Base-by-base conservation (phyloP, 139 green algal species). In the Ettlia oleoabundans region DNA sequence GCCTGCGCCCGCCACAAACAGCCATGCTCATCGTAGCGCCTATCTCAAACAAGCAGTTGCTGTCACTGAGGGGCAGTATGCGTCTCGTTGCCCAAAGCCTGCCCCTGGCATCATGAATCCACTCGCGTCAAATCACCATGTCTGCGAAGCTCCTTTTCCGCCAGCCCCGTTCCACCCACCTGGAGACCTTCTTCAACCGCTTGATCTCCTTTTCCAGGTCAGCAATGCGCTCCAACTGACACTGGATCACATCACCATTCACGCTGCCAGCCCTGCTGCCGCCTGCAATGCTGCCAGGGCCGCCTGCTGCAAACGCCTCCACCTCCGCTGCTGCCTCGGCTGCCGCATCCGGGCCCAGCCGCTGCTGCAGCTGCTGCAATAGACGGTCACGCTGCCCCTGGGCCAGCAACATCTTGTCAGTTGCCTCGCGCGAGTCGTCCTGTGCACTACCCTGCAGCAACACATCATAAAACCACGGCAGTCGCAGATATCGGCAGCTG, bases 131-230 rank as follows among this genome's bases (percentile, higher is more conserved):
- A n/a, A n/a, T n/a, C n/a, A n/a, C n/a, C n/a, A n/a, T n/a, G n/a
- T n/a, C n/a, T n/a, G n/a, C n/a, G n/a, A n/a, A n/a, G n/a, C n/a
- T n/a, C n/a, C n/a, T n/a, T n/a, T n/a, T n/a, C n/a, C n/a, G n/a
- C n/a, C n/a, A n/a, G n/a, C n/a, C n/a, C n/a, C n/a, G n/a, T n/a
- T n/a, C n/a, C n/a, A n/a, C 70, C 3, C 63, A 83, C 76, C 55
- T 84, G 26, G 37, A 73, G 19, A 89, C 80, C 83, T 89, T 72
- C 51, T 85, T 85, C 42, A 89, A 82, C 18, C 84, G 76, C 32
- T 85, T 79, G 41, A 94, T 63, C 82, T 96, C 88, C 10, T 76
- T 61, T 85, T 96, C 89, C 41, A 96, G 86, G 32, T 91, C 76
- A 0, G 88, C 84, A 33, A 96, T 93, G 22, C 87, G 80, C 4